A percentile compares a stretch with the other conserved stretches of the same genome.
These are phyloP conservation scores for Talaromyces nanjingensis DNA, from an alignment of 495 filamentous ascomycete species.

Conservation along the genomic window DNA sequence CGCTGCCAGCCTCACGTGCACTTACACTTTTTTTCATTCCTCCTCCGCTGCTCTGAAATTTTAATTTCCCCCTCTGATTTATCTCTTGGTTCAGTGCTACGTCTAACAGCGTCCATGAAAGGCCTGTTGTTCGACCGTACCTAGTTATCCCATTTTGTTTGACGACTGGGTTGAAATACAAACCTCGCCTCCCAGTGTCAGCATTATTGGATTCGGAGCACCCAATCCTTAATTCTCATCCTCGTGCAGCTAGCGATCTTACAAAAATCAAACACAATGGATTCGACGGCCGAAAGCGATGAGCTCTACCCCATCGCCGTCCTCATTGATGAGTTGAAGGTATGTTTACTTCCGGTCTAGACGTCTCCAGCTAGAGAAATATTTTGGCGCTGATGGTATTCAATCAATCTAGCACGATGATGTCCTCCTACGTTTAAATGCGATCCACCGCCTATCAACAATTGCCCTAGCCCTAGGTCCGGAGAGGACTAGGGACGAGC, in stretches of 20 bases:
- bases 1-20: background rate
- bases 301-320: constrained; percentile 99
- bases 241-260: background rate
- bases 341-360: constrained; percentile 25
- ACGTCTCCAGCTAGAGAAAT: background rate
- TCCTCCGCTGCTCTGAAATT: background rate
- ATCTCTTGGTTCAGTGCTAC: background rate
- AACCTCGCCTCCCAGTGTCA: constrained; percentile 8
- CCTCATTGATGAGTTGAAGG: constrained; percentile 98
- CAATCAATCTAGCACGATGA: constrained; percentile 72
- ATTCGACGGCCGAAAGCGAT: constrained; percentile 71
- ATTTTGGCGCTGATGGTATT: background rate
- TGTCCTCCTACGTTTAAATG: constrained; percentile 93
- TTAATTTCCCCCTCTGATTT: background rate
- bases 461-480: constrained; percentile 93
- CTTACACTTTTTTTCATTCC: background rate
- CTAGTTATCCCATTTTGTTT: constrained; percentile 4
- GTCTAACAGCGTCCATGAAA: constrained; percentile 10
- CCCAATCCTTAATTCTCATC: background rate
- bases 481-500: constrained; percentile 92
- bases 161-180: constrained; percentile 10
- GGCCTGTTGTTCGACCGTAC: background rate
- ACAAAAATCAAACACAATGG: constrained; percentile 46
- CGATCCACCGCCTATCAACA: constrained; percentile 94
- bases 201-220: constrained; percentile 25